Evolutionary conservation across 2,329 filamentous ascomycete species (phyloP), one percentile per base, ranked within the genome.

Genomic region (Exophiala sp.): DNA sequence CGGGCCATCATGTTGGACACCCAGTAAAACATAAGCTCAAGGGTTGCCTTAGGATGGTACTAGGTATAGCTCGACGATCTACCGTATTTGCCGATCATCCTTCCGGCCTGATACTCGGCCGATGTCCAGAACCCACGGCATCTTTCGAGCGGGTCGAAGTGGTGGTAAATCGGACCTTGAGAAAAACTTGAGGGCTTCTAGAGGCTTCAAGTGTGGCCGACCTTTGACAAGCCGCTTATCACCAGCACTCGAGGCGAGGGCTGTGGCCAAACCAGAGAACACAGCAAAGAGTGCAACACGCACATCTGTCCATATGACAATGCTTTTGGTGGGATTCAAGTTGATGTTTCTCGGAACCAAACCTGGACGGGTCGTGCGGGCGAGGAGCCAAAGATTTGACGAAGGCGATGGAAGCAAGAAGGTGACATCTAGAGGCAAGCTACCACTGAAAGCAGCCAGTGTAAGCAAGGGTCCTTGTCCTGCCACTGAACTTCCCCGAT

Each of bases 401-500:
- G 14, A 19, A 37, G 34, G 14, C 18, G 34, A 19, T 37, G 6
- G 8, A 19, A 37, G 34, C 14, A 19, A 6, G 8, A 37, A 37
- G 5, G 14, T 18, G 34, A 19, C 14, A 37, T 9, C 11, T 16
- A 8, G 18, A 5, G 18, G 6, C 34, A 19, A 37, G 14, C 34
- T 19, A 37, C 6, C 11, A 34, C 30, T 34, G 30, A n/a, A n/a
- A 13, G 14, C 30, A 13, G 11, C 14, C 9, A 34, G 24, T 27
- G n/a, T n/a, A n/a, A n/a, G n/a, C n/a, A n/a, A n/a, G n/a, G n/a
- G n/a, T n/a, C n/a, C n/a, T n/a, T n/a, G n/a, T n/a, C n/a, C n/a
- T n/a, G n/a, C n/a, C n/a, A n/a, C n/a, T n/a, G n/a, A n/a, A n/a
- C 6, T 50, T 52, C 48, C 56, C 53, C 51, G 54, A 49, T 35